Conservation (phyloP, 2,329 filamentous ascomycete genomes). For the Colletotrichum gloeosporioides region DNA sequence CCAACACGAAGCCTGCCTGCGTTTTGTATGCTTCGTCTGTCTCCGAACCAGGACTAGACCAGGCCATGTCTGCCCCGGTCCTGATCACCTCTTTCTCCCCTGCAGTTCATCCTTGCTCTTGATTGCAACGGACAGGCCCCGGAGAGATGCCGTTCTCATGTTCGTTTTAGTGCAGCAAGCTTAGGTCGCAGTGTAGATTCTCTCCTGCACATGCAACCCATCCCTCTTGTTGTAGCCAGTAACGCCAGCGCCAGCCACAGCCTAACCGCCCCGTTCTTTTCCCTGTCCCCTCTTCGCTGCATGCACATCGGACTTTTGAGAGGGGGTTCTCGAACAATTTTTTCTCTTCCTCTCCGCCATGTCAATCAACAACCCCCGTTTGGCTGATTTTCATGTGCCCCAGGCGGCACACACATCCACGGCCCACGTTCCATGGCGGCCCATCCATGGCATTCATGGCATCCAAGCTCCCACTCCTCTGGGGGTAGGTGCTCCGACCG, state of each 20-base stretch:
- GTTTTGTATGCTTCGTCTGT: neutral
- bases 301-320: neutral
- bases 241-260: neutral
- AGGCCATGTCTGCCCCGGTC: neutral
- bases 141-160: neutral
- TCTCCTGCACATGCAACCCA: neutral
- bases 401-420: neutral
- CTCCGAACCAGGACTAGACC: neutral
- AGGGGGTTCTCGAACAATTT: neutral
- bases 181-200: conserved; percentile 4
- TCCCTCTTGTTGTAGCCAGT: neutral
- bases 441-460: neutral
- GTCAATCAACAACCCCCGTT: neutral
- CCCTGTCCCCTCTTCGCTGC: neutral
- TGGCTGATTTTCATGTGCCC: conserved; percentile 1
- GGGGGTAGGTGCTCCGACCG: neutral
- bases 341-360: neutral
- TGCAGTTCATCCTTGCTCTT: neutral
- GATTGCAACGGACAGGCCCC: neutral
- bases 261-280: conserved; percentile 8
- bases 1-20: neutral
- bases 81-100: neutral
- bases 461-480: conserved; percentile 1
- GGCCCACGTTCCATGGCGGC: neutral
- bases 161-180: neutral